Evolutionary conservation across 306 rosid species (phyloP).

Genomic region (Castanospermum australe): DNA sequence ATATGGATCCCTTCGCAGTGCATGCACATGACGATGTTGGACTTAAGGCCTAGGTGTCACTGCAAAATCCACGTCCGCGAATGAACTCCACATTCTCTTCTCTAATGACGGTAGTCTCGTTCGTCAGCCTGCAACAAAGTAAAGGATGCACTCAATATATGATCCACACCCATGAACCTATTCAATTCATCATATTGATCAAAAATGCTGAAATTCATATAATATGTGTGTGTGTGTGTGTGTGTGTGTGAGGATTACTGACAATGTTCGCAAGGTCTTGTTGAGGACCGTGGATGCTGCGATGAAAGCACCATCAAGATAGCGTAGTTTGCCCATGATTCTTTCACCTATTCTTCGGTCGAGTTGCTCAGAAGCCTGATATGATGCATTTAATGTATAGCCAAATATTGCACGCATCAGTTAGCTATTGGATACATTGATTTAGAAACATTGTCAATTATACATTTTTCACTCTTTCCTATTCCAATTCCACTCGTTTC

Average conservation of each 20-base stretch:
- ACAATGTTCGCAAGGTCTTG: conserved; percentile 60
- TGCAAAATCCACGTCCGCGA: conserved; percentile 42
- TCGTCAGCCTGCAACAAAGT: conserved; percentile 46
- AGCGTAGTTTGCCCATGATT: conserved; percentile 53
- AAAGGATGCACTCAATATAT: background rate
- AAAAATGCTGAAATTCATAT: background rate
- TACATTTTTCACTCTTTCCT: too few species aligned
- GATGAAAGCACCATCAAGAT: conserved; percentile 59
- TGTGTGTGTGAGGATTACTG: too few species aligned
- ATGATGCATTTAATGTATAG: background rate
- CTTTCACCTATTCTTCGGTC: conserved; percentile 50
- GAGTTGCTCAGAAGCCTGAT: conserved; percentile 63
- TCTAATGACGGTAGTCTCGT: conserved; percentile 60
- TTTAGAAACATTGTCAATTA: background rate
- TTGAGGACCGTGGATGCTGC: conserved; percentile 52
- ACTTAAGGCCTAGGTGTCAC: background rate
- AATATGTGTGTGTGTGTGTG: background rate
- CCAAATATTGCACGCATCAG: background rate
- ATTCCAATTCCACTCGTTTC: too few species aligned
- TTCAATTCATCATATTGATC: background rate
- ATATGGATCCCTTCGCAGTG: too few species aligned
- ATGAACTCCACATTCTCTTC: conserved; percentile 59
- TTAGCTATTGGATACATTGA: background rate
- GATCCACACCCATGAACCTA: background rate
- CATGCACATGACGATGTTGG: background rate